Conservation (phyloP, 371 early-diverging fungal species). For the Rhizomucor miehei region DNA sequence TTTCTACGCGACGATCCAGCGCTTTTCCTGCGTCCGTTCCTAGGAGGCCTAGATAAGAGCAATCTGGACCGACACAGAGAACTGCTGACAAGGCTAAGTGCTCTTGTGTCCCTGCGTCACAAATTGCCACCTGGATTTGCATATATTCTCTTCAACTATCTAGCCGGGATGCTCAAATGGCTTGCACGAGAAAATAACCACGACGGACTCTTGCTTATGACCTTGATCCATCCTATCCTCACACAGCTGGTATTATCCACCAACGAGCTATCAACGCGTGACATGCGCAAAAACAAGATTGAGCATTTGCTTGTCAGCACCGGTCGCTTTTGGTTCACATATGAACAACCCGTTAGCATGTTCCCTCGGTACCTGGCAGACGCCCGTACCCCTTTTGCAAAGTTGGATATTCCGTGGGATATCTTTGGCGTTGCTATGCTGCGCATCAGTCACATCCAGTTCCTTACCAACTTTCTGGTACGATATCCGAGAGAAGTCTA, state of each 20-base stretch:
- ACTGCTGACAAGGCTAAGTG: conserved; percentile 43
- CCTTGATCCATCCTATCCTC: conserved; percentile 50
- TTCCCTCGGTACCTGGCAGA: conserved; percentile 46
- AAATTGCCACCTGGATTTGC: conserved; percentile 60
- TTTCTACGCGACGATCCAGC: conserved; percentile 61
- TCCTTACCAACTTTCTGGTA: conserved; percentile 56
- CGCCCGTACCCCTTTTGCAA: conserved; percentile 25
- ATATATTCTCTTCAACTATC: conserved; percentile 57
- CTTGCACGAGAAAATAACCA: conserved; percentile 43
- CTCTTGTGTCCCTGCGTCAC: conserved; percentile 49
- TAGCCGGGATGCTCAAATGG: conserved; percentile 67
- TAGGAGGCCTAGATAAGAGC: conserved; percentile 51
- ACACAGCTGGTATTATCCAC: conserved; percentile 57
- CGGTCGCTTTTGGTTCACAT: conserved; percentile 62
- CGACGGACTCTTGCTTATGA: conserved; percentile 45
- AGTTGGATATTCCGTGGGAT: conserved; percentile 48
- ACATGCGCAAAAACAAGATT: conserved; percentile 63
- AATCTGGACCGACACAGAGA: conserved; percentile 36
- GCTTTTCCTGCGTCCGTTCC: conserved; percentile 53
- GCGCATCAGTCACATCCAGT: conserved; percentile 62
- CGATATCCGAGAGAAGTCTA: conserved; percentile 57
- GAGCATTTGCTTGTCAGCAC: conserved; percentile 53
- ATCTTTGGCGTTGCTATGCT: conserved; percentile 55
- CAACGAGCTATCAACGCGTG: conserved; percentile 57
- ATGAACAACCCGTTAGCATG: conserved; percentile 51